Evolutionary conservation across 495 filamentous ascomycete species (phyloP).

Genomic region (Lichina pygmaea): DNA sequence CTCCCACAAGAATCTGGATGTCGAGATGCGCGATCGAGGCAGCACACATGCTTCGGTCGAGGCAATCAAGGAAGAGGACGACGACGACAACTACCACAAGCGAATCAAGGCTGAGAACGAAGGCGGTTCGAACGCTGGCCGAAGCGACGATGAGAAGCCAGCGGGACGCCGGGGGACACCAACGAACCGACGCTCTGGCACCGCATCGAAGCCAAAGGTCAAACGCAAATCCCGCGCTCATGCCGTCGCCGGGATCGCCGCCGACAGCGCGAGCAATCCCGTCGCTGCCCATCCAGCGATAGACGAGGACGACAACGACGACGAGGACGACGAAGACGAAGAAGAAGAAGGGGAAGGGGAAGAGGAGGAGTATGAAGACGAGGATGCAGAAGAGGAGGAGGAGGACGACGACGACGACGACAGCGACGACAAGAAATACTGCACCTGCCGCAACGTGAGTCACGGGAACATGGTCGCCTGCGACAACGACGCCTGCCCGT

Average conservation of each 20-base stretch:
- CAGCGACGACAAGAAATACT: conserved; percentile 74
- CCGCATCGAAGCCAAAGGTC: conserved; percentile 1
- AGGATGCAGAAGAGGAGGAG: conserved; percentile 22
- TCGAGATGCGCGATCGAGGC: no score
- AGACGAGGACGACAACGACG: conserved; percentile 6
- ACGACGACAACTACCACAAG: no score
- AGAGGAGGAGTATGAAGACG: not conserved
- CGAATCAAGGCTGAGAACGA: no score
- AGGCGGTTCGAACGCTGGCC: no score
- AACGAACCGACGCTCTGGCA: conserved; percentile 17
- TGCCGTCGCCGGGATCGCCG: conserved; percentile 3
- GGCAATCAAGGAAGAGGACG: no score
- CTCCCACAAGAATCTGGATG: no score
- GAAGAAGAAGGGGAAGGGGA: conserved; percentile 5
- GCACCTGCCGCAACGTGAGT: conserved; percentile 72
- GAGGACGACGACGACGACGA: conserved; percentile 65
- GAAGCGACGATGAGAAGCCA: no score
- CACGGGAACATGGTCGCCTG: conserved; percentile 97
- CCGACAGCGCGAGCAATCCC: conserved; percentile 2
- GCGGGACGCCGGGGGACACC: conserved; percentile 14
- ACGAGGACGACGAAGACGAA: not conserved
- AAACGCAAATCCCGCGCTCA: not conserved
- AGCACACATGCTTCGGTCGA: no score
- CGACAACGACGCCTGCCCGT: conserved; percentile 76
- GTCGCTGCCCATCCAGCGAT: not conserved